These are phyloP conservation scores for Cymbopogon flexuosus DNA, from an alignment of 202 grass and related monocot species.

Conservation along the genomic window DNA sequence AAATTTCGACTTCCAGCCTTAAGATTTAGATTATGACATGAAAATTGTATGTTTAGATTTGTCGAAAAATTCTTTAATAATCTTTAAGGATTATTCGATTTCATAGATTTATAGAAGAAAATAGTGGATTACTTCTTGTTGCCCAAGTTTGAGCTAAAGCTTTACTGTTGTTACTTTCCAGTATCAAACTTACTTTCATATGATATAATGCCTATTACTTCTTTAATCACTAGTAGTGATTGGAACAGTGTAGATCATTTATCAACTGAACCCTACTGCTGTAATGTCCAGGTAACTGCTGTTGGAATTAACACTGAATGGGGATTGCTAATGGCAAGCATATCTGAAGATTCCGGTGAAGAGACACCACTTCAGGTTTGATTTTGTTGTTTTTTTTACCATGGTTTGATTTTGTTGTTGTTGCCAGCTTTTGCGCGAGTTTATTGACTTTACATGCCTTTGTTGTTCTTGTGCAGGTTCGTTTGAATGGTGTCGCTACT, in stretches of 20 bases:
- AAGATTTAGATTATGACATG: background rate
- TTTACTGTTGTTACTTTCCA: background rate
- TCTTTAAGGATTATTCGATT: background rate
- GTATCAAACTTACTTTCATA: background rate
- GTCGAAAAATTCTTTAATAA: background rate
- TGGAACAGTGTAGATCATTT: background rate
- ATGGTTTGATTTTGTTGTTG: conserved; percentile 37
- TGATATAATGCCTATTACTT: background rate
- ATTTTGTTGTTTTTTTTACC: background rate
- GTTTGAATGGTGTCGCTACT: conserved; percentile 91
- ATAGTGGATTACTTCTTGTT: background rate
- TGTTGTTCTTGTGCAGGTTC: conserved; percentile 51
- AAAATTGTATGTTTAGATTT: background rate
- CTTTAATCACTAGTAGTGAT: background rate
- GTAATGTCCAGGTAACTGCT: conserved; percentile 63
- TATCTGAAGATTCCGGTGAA: conserved; percentile 98
- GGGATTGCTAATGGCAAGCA: conserved; percentile 94
- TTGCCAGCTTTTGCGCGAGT: background rate
- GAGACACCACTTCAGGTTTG: conserved; percentile 95
- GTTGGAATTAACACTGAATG: conserved; percentile 98
- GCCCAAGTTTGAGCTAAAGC: background rate
- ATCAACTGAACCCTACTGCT: conserved; percentile 23
- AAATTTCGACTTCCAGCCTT: background rate
- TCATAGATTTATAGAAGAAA: background rate
- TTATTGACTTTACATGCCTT: conserved; percentile 18